These are phyloP conservation scores for Penicillium canariense DNA, from an alignment of 495 filamentous ascomycete genomes.

Conservation along the genomic window DNA sequence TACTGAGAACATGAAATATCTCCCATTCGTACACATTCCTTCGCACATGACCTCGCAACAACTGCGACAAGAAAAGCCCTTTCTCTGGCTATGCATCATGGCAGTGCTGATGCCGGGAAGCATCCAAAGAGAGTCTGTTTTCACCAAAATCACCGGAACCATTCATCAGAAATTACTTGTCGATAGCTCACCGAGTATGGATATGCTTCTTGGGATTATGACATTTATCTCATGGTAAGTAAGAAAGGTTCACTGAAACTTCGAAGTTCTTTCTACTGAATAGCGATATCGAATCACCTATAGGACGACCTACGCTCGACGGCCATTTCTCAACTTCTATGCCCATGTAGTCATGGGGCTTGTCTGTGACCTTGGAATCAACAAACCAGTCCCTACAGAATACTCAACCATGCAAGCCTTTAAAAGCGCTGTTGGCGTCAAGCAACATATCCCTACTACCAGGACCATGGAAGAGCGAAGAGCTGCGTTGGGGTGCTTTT, in stretches of 20 bases:
- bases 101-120: slow-evolving; percentile 34
- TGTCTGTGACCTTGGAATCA: slow-evolving; percentile 55
- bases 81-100: slow-evolving; percentile 57
- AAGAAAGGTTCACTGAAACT: too few species aligned
- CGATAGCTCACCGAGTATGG: slow-evolving; percentile 49
- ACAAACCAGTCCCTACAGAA: slow-evolving; percentile 39
- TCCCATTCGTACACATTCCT: slow-evolving; percentile 48
- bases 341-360: slow-evolving; percentile 51
- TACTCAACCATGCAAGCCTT: slow-evolving; percentile 24
- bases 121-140: slow-evolving; percentile 34
- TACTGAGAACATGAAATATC: slow-evolving; percentile 35
- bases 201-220: slow-evolving; percentile 55
- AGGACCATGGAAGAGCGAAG: slow-evolving; percentile 53
- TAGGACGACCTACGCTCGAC: slow-evolving; percentile 20
- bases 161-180: slow-evolving; percentile 48
- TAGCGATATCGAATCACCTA: background rate
- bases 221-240: slow-evolving; percentile 45
- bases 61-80: slow-evolving; percentile 47
- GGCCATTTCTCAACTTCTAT: slow-evolving; percentile 37
- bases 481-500: slow-evolving; percentile 52
- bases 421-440: slow-evolving; percentile 21
- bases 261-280: background rate
- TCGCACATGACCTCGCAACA: slow-evolving; percentile 42
- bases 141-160: slow-evolving; percentile 37
- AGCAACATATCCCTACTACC: slow-evolving; percentile 14